Conservation (phyloP, 805 yeast species). For the Deakozyma indianensis region DNA sequence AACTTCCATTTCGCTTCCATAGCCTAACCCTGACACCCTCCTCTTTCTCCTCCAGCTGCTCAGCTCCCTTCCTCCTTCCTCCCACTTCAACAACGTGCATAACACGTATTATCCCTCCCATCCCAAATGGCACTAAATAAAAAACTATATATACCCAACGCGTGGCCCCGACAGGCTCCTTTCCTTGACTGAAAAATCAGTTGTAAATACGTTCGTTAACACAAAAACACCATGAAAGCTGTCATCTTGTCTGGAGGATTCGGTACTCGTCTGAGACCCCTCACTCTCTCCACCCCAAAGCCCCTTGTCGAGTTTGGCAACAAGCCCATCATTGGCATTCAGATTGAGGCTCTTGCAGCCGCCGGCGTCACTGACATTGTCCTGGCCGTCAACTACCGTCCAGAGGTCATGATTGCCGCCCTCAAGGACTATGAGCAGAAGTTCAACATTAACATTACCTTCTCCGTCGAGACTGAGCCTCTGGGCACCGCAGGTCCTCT, state of each 20-base stretch:
- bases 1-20: neutral
- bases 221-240: conserved; percentile 66
- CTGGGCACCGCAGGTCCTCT: conserved; percentile 99
- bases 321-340: conserved; percentile 98
- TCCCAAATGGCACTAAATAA: neutral
- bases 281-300: conserved; percentile 88
- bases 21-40: neutral
- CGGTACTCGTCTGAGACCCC: conserved; percentile 99
- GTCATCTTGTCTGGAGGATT: conserved; percentile 98
- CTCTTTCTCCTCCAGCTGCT: neutral
- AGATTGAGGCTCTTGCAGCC: conserved; percentile 91
- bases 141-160: neutral
- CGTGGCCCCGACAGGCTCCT: neutral
- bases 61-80: neutral
- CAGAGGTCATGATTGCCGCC: conserved; percentile 96
- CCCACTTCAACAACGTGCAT: neutral
- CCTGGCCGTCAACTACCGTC: conserved; percentile 97
- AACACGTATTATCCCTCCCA: neutral
- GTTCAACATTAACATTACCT: conserved; percentile 89
- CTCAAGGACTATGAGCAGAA: conserved; percentile 86
- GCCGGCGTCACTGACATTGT: conserved; percentile 99
- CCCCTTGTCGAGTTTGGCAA: conserved; percentile 97
- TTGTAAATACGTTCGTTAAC: too few species aligned
- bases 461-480: conserved; percentile 98
- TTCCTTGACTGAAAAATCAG: neutral